Evolutionary conservation across 345 rosid genomes (phyloP), one percentile per base, ranked within the genome.

Genomic region (Syzygium aromaticum): DNA sequence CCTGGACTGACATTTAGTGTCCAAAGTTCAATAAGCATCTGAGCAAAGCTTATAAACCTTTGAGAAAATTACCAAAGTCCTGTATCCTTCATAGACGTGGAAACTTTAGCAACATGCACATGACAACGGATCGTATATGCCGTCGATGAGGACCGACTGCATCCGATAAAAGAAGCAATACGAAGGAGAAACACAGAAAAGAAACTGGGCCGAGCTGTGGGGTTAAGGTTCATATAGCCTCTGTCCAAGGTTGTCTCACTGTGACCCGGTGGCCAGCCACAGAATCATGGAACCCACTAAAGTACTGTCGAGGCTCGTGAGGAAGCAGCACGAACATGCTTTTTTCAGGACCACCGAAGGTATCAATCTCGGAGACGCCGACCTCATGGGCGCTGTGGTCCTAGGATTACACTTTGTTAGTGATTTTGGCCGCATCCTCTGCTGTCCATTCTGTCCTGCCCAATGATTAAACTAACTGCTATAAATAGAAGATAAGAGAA

Each of bases 211-310:
- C 11, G 82, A 73, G 49, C 82, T 5, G 49, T 38, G 38, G 49
- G 14, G 8, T 54, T 54, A 21, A 4, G 27, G 3, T 22, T 54
- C 25, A 22, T 21, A 22, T 54, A 8, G 59, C 27, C 59, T 22
- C 59, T 51, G 85, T 84, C 85, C 85, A 56, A 56, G 53, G 77
- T 85, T 85, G 86, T 85, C 52, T 51, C 33, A 38, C 22, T 38
- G 49, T 73, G 27, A 73, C 82, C 82, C 19, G 49, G 82, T 21
- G 25, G 49, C 82, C 49, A 38, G 7, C 38, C 6, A 19, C 82
- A 22, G 21, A 85, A 85, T 85, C 86, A 85, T 85, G 86, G 86
- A 54, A 85, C 51, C 67, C 86, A 85, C 86, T 38, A 73, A 17
- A 33, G 82, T 10, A 73, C 19, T 19, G 82, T 38, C 82, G 82